A percentile compares a stretch with the other conserved stretches of the same genome.
These are phyloP conservation scores for Steccherinum ochraceum DNA, from an alignment of 768 basidiomycete species.

Conservation along the genomic window DNA sequence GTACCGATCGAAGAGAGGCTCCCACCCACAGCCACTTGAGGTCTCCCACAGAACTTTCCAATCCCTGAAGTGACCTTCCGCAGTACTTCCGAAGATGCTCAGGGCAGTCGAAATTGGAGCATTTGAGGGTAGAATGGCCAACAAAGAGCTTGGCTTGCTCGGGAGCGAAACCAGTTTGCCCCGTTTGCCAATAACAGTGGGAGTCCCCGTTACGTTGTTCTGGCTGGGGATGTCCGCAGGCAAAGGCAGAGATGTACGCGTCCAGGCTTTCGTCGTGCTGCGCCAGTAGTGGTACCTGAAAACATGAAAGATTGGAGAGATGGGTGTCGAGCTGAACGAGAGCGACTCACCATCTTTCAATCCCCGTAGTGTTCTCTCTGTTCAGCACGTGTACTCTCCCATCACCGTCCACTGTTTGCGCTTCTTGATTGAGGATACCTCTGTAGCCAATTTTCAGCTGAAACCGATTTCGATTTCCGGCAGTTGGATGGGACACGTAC, in stretches of 20 bases:
- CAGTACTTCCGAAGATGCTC: conserved; percentile 25
- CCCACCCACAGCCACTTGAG: conserved; percentile 24
- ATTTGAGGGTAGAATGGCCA: conserved; percentile 29
- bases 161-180: conserved; percentile 26
- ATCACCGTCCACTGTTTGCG: conserved; percentile 24
- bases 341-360: conserved; percentile 24
- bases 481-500: conserved; percentile 19
- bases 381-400: conserved; percentile 28
- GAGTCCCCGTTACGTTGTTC: conserved; percentile 30
- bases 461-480: too few species aligned
- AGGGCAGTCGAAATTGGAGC: conserved; percentile 25
- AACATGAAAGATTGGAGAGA: conserved; percentile 6
- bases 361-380: conserved; percentile 30
- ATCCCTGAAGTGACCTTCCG: conserved; percentile 26
- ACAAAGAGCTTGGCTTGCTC: conserved; percentile 10
- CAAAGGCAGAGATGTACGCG: conserved; percentile 26
- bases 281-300: conserved; percentile 26
- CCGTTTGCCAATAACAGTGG: conserved; percentile 32
- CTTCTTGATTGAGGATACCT: conserved; percentile 30
- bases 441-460: conserved; percentile 9
- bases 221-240: conserved; percentile 15
- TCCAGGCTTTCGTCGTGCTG: conserved; percentile 24
- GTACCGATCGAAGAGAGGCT: conserved; percentile 30
- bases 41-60: conserved; percentile 28
- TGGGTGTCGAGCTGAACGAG: background rate